Conservation (phyloP, 2,329 filamentous ascomycete species). For the Fusarium compactum region DNA sequence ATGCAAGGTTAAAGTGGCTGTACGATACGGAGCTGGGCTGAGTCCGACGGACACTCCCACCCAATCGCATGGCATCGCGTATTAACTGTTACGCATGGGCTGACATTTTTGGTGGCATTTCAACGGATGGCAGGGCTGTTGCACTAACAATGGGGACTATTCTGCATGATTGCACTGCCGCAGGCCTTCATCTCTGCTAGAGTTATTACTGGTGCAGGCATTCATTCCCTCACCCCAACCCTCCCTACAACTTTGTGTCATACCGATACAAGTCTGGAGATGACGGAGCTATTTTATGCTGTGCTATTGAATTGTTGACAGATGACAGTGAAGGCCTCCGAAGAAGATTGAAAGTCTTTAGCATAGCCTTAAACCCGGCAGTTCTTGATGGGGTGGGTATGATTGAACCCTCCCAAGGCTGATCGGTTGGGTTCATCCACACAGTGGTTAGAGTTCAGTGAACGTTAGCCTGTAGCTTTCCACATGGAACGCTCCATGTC, state of each 20-base stretch:
- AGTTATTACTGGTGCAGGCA: constrained; percentile 5
- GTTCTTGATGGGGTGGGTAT: constrained; percentile 24
- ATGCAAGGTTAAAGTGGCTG: constrained; percentile 28
- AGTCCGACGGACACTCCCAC: constrained; percentile 25
- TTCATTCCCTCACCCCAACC: constrained; percentile 20
- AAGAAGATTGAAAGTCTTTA: neutral
- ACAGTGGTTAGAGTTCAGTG: neutral
- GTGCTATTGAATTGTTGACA: neutral
- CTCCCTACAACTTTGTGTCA: constrained; percentile 12
- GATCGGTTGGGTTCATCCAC: constrained; percentile 29
- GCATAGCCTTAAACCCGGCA: constrained; percentile 21
- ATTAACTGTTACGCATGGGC: constrained; percentile 20
- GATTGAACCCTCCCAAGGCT: constrained; percentile 38
- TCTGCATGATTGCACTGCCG: constrained; percentile 29
- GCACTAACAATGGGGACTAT: constrained; percentile 24
- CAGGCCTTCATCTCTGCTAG: constrained; percentile 18
- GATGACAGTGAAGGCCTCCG: constrained; percentile 7
- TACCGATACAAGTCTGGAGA: constrained; percentile 5
- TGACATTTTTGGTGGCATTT: neutral
- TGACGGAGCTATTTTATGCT: constrained; percentile 9
- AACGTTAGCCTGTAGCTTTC: constrained; percentile 4
- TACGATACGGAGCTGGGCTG: constrained; percentile 31
- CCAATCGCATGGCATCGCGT: constrained; percentile 15
- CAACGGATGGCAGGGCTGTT: neutral
- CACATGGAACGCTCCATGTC: neutral